Evolutionary conservation across 2,329 filamentous ascomycete species (phyloP).

Genomic region (Capronia americana): DNA sequence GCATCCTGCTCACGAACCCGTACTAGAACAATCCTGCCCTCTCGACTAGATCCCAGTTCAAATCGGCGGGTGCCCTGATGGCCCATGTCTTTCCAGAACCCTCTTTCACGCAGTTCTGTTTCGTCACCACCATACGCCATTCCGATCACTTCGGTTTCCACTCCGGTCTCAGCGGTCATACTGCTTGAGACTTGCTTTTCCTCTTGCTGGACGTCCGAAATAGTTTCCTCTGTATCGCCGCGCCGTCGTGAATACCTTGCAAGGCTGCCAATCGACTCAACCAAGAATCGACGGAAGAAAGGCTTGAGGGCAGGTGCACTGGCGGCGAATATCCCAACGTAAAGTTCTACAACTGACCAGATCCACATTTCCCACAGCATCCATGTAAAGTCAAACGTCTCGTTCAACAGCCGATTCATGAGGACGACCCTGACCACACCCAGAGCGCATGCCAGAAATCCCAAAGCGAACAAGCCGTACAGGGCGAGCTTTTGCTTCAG

Average conservation of each 20-base stretch:
- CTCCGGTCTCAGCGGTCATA: not conserved
- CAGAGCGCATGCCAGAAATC: slow-evolving; percentile 34
- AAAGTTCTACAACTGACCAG: slow-evolving; percentile 43
- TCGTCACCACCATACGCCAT: slow-evolving; percentile 3
- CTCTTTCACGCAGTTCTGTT: slow-evolving; percentile 7
- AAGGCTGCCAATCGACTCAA: slow-evolving; percentile 23
- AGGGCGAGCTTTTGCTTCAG: slow-evolving; percentile 34
- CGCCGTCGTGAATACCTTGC: slow-evolving; percentile 13
- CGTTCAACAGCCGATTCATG: slow-evolving; percentile 30
- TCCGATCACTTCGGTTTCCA: slow-evolving; percentile 24
- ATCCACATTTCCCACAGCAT: slow-evolving; percentile 39
- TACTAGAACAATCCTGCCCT: slow-evolving; percentile 32
- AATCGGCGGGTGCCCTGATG: slow-evolving; percentile 75
- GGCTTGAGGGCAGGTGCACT: slow-evolving; percentile 43
- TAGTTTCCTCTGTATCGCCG: not conserved
- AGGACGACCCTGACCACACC: slow-evolving; percentile 34
- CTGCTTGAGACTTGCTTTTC: not conserved
- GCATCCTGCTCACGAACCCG: slow-evolving; percentile 24
- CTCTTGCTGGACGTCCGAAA: not conserved
- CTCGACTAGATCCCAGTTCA: slow-evolving; percentile 64
- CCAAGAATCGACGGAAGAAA: slow-evolving; percentile 35
- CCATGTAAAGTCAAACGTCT: slow-evolving; percentile 36
- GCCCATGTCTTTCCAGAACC: slow-evolving; percentile 44
- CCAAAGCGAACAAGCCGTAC: slow-evolving; percentile 35
- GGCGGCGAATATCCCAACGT: slow-evolving; percentile 42